These are phyloP conservation scores for Alternaria hordeiaustralica DNA, from an alignment of 2,329 filamentous ascomycete genomes.

Conservation along the genomic window DNA sequence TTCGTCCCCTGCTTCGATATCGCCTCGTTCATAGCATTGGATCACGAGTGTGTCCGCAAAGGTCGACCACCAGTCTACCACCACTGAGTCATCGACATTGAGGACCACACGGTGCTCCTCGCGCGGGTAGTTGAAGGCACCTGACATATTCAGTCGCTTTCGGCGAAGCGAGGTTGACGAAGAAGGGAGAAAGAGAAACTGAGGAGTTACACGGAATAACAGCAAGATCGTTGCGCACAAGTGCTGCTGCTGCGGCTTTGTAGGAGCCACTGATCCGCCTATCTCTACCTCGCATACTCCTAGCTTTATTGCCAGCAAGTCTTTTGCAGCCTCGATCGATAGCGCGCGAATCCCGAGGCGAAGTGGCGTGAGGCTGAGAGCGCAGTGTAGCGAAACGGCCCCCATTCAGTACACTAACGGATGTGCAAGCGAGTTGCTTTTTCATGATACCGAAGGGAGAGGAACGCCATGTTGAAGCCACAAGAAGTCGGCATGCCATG, in stretches of 20 bases:
- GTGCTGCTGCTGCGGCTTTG: neutral
- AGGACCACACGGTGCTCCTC: neutral
- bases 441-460: neutral
- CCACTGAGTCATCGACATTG: neutral
- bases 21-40: neutral
- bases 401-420: neutral
- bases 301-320: neutral
- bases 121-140: neutral
- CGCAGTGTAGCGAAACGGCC: neutral
- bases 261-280: neutral
- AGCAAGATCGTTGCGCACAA: accelerated
- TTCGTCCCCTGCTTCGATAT: neutral
- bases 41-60: neutral
- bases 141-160: neutral
- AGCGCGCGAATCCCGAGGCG: neutral
- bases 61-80: neutral
- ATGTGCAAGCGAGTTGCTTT: neutral
- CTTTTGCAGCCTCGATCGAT: neutral
- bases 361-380: neutral
- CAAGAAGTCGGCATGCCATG: accelerated
- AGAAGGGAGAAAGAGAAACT: neutral
- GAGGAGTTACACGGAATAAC: neutral
- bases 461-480: neutral
- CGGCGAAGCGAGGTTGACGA: neutral
- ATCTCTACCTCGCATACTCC: neutral